phyloP scores from a whole-genome alignment of 2,329 filamentous ascomycete species.

The Exophiala spinifera region DNA sequence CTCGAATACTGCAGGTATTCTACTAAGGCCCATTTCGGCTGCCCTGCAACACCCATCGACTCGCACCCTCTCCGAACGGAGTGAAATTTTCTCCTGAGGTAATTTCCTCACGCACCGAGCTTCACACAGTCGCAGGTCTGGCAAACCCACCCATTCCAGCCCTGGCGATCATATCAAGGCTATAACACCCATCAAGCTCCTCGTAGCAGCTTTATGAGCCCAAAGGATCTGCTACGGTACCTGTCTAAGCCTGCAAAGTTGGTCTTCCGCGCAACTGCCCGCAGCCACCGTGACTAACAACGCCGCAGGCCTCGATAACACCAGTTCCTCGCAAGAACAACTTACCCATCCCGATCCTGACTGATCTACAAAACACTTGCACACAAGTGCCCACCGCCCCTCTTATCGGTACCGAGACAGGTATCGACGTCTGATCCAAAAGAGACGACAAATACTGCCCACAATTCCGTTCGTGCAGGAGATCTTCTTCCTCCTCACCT shows the following conservation, averaged over 20 bases:
- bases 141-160: conserved; percentile 14
- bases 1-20: neutral
- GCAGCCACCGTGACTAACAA: conserved; percentile 11
- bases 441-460: conserved; percentile 63
- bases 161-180: conserved; percentile 3
- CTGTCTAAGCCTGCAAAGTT: conserved; percentile 92
- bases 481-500: conserved; percentile 77
- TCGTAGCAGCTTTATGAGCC: conserved; percentile 70
- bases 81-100: conserved; percentile 14
- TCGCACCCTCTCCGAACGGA: neutral
- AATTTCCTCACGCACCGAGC: conserved; percentile 14
- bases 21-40: neutral
- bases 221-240: conserved; percentile 84
- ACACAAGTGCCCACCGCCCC: conserved; percentile 58
- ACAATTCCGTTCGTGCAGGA: conserved; percentile 85
- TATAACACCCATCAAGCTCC: conserved; percentile 12
- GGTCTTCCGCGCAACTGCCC: neutral
- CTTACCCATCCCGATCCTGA: conserved; percentile 23
- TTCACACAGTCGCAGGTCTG: conserved; percentile 17
- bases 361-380: conserved; percentile 52
- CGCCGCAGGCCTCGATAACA: conserved; percentile 62
- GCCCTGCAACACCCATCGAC: neutral
- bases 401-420: conserved; percentile 70
- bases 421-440: conserved; percentile 48
- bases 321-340: conserved; percentile 30